A percentile compares a stretch with the other conserved stretches of the same genome.
Evolutionary conservation across 1,284 basidiomycete genomes (phyloP).

Genomic region (Tilletia walkeri): DNA sequence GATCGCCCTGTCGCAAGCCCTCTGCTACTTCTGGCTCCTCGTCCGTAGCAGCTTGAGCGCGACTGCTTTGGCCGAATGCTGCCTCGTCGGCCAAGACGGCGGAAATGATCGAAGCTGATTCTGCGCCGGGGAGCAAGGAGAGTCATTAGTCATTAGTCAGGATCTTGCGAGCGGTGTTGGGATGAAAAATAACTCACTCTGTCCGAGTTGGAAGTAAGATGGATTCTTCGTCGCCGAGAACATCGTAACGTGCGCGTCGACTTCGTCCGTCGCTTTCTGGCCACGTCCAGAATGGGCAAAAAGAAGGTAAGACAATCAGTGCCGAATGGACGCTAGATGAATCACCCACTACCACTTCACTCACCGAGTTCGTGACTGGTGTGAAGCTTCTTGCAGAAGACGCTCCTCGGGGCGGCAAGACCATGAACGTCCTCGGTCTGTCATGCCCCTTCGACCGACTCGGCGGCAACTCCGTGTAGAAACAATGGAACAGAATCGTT

Average conservation of each 20-base stretch:
- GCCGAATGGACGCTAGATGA: background rate
- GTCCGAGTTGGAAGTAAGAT: slow-evolving; percentile 80
- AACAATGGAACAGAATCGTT: slow-evolving; percentile 60
- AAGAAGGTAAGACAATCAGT: background rate
- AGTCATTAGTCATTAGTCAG: too few species aligned
- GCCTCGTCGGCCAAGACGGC: slow-evolving; percentile 13
- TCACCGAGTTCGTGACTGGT: slow-evolving; percentile 31
- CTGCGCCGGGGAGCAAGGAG: slow-evolving; percentile 15
- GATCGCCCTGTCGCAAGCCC: slow-evolving; percentile 20
- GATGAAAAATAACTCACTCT: too few species aligned
- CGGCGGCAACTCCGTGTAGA: slow-evolving; percentile 43
- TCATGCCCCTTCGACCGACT: background rate
- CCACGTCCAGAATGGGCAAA: slow-evolving; percentile 31
- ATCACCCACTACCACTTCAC: background rate
- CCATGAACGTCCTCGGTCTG: slow-evolving; percentile 44
- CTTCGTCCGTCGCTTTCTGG: slow-evolving; percentile 70
- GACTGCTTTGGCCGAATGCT: background rate
- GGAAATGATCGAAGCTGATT: slow-evolving; percentile 18
- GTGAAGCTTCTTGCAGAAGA: slow-evolving; percentile 27
- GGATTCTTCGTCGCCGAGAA: slow-evolving; percentile 80
- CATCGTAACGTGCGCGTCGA: slow-evolving; percentile 85
- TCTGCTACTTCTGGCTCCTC: slow-evolving; percentile 13
- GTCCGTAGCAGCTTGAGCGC: slow-evolving; percentile 17
- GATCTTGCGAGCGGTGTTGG: too few species aligned
- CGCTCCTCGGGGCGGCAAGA: slow-evolving; percentile 34